These are phyloP conservation scores for Saraca asoca DNA, from an alignment of 331 rosid genomes.

Conservation along the genomic window DNA sequence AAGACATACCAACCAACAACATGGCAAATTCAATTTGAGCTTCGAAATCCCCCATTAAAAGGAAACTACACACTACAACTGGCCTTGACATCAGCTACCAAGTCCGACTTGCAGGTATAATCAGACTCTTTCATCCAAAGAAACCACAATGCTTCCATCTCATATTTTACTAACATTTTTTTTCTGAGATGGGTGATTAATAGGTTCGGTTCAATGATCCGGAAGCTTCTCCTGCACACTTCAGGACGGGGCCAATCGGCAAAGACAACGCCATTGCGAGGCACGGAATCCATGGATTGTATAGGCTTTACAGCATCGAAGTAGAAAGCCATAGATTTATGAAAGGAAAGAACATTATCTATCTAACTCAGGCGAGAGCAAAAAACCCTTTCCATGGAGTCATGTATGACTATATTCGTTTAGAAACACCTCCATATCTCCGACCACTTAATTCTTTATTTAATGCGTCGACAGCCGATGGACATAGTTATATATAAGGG, in stretches of 20 bases:
- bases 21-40: slow-evolving; percentile 64
- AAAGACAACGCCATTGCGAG: slow-evolving; percentile 49
- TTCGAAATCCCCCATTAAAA: neutral
- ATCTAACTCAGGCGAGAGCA: slow-evolving; percentile 34
- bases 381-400: slow-evolving; percentile 25
- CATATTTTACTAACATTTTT: neutral
- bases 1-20: slow-evolving; percentile 46
- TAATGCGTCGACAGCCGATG: neutral
- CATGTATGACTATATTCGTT: slow-evolving; percentile 55
- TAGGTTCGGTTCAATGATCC: slow-evolving; percentile 61
- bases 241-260: slow-evolving; percentile 50
- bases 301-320: slow-evolving; percentile 22
- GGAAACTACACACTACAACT: slow-evolving; percentile 68
- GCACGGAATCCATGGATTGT: slow-evolving; percentile 52
- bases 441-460: neutral
- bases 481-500: neutral
- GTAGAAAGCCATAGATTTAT: slow-evolving; percentile 11
- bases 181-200: neutral
- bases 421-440: slow-evolving; percentile 38
- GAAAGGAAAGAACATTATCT: slow-evolving; percentile 38
- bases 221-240: slow-evolving; percentile 2
- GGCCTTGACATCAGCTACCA: slow-evolving; percentile 61
- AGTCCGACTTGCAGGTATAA: slow-evolving; percentile 50
- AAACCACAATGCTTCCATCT: neutral
- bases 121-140: too few relatives aligned